Evolutionary conservation across 768 basidiomycete species (phyloP).

Genomic region (Dictyophora rubrovolvata): DNA sequence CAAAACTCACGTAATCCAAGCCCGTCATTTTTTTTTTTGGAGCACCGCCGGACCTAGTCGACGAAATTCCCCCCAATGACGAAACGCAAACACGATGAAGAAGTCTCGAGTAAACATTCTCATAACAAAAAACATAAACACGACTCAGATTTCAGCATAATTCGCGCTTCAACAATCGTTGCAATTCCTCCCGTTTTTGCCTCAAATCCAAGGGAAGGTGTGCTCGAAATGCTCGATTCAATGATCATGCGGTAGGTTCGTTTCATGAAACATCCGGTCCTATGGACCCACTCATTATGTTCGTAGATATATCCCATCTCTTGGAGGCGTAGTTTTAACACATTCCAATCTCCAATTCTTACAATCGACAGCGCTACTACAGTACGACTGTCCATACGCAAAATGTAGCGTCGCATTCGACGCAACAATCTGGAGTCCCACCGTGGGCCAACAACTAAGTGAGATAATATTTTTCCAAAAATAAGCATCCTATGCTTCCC

Average conservation of each 20-base stretch:
- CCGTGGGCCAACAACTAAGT: conserved; percentile 73
- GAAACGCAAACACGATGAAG: not conserved
- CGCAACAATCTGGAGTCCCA: conserved; percentile 83
- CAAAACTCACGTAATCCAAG: not conserved
- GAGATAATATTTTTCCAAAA: conserved; percentile 18
- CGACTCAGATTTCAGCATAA: conserved; percentile 43
- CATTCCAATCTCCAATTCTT: conserved; percentile 72
- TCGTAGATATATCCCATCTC: conserved; percentile 77
- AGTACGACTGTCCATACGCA: conserved; percentile 78
- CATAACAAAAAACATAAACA: conserved; percentile 44
- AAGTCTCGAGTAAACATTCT: not conserved
- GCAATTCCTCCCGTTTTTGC: conserved; percentile 79
- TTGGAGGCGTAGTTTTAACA: conserved; percentile 77
- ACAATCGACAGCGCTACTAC: conserved; percentile 52
- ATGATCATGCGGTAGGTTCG: conserved; percentile 83
- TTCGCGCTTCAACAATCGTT: conserved; percentile 57
- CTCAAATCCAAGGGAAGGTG: conserved; percentile 59
- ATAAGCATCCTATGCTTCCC: not conserved
- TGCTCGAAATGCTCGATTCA: conserved; percentile 83
- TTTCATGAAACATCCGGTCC: too few relatives aligned
- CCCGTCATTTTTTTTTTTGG: not conserved
- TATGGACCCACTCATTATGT: not conserved
- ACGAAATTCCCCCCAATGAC: not conserved
- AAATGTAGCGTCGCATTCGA: conserved; percentile 69
- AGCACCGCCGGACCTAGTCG: too few relatives aligned